Conservation (phyloP, 2,329 filamentous ascomycete genomes). For the Tetracladium maxilliforme region DNA sequence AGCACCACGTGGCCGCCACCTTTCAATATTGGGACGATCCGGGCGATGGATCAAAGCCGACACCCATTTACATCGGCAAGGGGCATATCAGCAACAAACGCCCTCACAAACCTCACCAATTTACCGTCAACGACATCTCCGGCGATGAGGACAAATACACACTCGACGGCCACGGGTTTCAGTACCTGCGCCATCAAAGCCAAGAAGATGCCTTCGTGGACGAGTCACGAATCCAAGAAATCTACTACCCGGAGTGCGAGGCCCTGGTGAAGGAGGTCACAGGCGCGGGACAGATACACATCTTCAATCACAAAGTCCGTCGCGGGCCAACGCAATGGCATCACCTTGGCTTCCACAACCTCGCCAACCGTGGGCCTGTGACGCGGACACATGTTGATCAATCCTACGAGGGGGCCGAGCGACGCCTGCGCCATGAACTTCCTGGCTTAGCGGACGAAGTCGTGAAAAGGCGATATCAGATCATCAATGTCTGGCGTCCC, state of each 20-base stretch:
- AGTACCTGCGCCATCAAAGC: constrained; percentile 18
- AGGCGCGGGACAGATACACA: constrained; percentile 37
- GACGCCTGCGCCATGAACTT: constrained; percentile 26
- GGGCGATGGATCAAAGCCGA: constrained; percentile 7
- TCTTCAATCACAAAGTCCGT: constrained; percentile 50
- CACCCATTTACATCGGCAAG: constrained; percentile 4
- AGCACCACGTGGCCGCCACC: constrained; percentile 5
- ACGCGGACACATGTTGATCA: constrained; percentile 44
- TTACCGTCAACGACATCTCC: constrained; percentile 23
- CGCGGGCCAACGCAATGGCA: constrained; percentile 10
- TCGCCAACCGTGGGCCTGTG: constrained; percentile 24
- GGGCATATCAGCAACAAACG: constrained; percentile 3
- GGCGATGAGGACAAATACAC: constrained; percentile 25
- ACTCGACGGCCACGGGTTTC: constrained; percentile 23
- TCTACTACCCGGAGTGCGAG: constrained; percentile 19
- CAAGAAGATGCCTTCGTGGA: constrained; percentile 17
- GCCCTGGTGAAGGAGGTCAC: constrained; percentile 23
- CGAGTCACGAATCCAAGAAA: constrained; percentile 16
- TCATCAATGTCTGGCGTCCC: constrained; percentile 39
- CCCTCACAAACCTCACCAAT: not conserved
- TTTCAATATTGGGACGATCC: constrained; percentile 7
- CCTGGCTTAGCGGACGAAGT: constrained; percentile 26
- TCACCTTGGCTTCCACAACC: constrained; percentile 9
- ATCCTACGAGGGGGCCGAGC: constrained; percentile 26
- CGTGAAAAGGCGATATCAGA: constrained; percentile 30